Evolutionary conservation across 2,329 filamentous ascomycete species (phyloP), one percentile per base, ranked within the genome.

Genomic region (Coniochaeta sp.): DNA sequence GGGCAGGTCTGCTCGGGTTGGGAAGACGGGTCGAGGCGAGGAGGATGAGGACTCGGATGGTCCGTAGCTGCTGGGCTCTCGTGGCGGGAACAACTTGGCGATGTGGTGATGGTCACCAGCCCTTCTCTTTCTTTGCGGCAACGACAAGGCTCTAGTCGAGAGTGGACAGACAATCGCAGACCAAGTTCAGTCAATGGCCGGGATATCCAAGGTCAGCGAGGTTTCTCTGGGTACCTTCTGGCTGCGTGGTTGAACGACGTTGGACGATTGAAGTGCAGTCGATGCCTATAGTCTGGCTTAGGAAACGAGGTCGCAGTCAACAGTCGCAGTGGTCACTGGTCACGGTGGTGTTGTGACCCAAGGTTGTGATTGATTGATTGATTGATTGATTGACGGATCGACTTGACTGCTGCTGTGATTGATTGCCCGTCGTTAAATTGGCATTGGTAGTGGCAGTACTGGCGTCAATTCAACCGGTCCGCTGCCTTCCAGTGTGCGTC

Each of bases 61-160:
- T 74, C 76, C 76, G 73, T 75, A 71, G 71, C 72, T 74, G 69
- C 71, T 74, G 67, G 73, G 67, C 65, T 77, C 73, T 70, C 73
- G 75, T 68, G 69, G 71, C 66, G 73, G 72, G 70, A 77, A 81
- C 80, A 80, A 77, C 75, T 74, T 82, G 79, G 72, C 72, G 74
- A 72, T 61, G 67, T 64, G 59, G 60, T 32, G 54, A 52, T n/a
- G 47, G 47, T 52, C 47, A 52, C 47, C 47, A 52, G 30, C 47
- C 47, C 47, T 52, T 50, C 9, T 47, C n/a, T n/a, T n/a, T n/a
- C n/a, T n/a, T n/a, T n/a, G n/a, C n/a, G n/a, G n/a, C n/a, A n/a
- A 19, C 42, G 19, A 24, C 42, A 17, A 47, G 42, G 42, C 42
- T 47, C 42, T n/a, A 40, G n/a, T 8, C 6, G 38, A 42, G 22